These are phyloP conservation scores for Diutina neorugosa DNA, from an alignment of 1,139 yeast genomes.

Conservation along the genomic window DNA sequence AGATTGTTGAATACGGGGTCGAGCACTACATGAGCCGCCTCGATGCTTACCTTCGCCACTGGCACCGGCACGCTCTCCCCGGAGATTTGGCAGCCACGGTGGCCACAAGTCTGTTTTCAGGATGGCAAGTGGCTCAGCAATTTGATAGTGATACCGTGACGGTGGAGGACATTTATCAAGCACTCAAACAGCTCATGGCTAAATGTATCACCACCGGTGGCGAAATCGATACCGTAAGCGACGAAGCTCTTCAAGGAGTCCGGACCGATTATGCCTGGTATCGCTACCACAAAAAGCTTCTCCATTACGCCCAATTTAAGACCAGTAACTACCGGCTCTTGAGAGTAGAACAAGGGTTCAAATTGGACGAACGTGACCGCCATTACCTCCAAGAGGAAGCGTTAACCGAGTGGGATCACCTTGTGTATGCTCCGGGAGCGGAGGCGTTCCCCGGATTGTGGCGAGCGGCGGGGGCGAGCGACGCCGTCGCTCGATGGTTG, in stretches of 20 bases:
- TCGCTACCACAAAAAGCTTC: neutral
- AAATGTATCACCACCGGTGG: neutral
- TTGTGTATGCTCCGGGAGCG: neutral
- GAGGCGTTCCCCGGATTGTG: neutral
- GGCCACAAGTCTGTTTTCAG: constrained; percentile 5
- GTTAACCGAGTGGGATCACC: neutral
- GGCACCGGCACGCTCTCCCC: neutral
- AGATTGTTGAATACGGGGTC: constrained; percentile 18
- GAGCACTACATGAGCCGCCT: neutral
- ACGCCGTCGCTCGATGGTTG: neutral
- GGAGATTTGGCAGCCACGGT: neutral
- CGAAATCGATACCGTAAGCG: neutral
- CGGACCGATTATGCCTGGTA: constrained; percentile 3
- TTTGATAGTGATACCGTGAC: neutral
- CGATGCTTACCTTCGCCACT: neutral
- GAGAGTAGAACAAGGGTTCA: neutral
- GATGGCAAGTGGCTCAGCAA: neutral
- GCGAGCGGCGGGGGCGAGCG: neutral
- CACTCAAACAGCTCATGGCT: constrained; percentile 4
- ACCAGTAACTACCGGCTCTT: neutral
- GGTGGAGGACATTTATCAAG: neutral
- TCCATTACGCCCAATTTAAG: neutral
- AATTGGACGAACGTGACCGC: neutral
- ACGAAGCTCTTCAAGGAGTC: neutral
- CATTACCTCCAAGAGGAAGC: neutral